phyloP scores from a whole-genome alignment of 2,329 filamentous ascomycete species.

The Cercospora beticola region DNA sequence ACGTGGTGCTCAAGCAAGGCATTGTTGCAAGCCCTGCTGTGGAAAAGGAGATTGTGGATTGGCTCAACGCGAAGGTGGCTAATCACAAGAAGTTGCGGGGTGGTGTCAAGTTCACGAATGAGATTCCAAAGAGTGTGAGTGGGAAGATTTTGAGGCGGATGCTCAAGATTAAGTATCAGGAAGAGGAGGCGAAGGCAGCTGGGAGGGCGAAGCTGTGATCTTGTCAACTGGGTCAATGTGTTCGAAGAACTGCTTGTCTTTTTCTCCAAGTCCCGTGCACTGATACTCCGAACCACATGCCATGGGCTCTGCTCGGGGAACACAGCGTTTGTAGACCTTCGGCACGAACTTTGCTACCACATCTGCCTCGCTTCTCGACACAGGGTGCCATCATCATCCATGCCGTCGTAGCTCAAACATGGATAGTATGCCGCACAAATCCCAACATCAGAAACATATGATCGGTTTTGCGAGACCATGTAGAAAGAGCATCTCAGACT shows the following conservation, averaged over 20 bases:
- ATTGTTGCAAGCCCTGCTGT: conserved; percentile 31
- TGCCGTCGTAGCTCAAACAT: too few species aligned
- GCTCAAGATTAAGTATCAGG: conserved; percentile 49
- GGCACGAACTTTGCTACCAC: too few species aligned
- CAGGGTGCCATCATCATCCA: too few species aligned
- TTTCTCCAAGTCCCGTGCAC: too few species aligned
- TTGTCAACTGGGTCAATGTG: not conserved
- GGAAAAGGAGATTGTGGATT: conserved; percentile 54
- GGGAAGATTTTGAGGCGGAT: conserved; percentile 71
- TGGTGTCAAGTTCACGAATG: conserved; percentile 64
- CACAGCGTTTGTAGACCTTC: too few species aligned
- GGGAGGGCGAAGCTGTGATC: conserved; percentile 44
- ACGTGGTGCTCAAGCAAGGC: conserved; percentile 50
- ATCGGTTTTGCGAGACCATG: too few species aligned
- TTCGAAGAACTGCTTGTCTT: too few species aligned
- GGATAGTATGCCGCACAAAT: too few species aligned
- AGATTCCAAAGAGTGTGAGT: conserved; percentile 70
- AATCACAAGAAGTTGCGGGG: conserved; percentile 54
- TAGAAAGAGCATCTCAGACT: not conserved
- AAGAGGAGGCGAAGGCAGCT: conserved; percentile 42
- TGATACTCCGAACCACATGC: too few species aligned
- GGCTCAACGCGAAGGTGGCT: conserved; percentile 66
- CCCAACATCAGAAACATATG: too few species aligned
- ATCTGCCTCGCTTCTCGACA: too few species aligned
- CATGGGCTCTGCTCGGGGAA: too few species aligned